These are phyloP conservation scores for Endocalyx cinctus DNA, from an alignment of 2,329 filamentous ascomycete genomes.

Conservation along the genomic window DNA sequence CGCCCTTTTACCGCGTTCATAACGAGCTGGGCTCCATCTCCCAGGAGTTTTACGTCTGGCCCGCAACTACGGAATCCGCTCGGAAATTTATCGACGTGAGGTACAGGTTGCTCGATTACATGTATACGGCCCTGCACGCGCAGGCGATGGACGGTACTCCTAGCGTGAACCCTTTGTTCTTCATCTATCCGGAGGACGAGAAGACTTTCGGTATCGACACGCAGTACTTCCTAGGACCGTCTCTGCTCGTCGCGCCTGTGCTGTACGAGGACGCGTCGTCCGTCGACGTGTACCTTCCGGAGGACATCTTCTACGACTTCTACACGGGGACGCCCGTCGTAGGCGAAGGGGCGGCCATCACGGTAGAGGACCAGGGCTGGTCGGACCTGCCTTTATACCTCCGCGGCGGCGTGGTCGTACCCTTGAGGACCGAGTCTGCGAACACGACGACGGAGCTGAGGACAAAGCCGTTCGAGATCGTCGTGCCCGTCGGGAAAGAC, in stretches of 20 bases:
- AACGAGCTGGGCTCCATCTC: constrained; percentile 46
- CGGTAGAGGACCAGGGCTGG: constrained; percentile 33
- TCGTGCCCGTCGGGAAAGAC: constrained; percentile 60
- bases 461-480: constrained; percentile 62
- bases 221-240: constrained; percentile 43
- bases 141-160: constrained; percentile 61
- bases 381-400: constrained; percentile 63
- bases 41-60: constrained; percentile 72
- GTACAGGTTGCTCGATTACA: constrained; percentile 68
- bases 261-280: constrained; percentile 37
- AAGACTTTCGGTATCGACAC: constrained; percentile 36
- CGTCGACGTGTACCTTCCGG: constrained; percentile 42
- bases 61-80: constrained; percentile 54
- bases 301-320: constrained; percentile 45
- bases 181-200: constrained; percentile 53
- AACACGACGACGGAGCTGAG: constrained; percentile 63
- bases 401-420: constrained; percentile 61
- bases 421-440: constrained; percentile 48
- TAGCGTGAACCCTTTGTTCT: constrained; percentile 64
- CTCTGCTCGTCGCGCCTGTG: constrained; percentile 42
- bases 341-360: constrained; percentile 35
- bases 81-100: constrained; percentile 63
- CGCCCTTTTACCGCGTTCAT: constrained; percentile 74
- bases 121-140: constrained; percentile 64
- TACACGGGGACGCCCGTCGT: constrained; percentile 43